Base-by-base conservation (phyloP, 179 eudicot species). In the Vitellaria paradoxa region DNA sequence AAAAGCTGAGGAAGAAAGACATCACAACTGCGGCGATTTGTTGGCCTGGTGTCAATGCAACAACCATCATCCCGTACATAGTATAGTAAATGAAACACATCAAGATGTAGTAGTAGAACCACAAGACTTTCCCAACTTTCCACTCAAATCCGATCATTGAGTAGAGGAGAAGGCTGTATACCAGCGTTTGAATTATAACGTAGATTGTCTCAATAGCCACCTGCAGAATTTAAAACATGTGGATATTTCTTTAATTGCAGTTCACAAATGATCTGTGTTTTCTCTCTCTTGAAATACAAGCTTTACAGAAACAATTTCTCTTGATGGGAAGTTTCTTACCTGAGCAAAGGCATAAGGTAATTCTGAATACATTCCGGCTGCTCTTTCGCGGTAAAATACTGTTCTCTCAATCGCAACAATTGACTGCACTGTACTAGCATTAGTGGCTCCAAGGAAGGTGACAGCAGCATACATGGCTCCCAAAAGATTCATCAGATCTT, bases 331-430 rank as follows among this genome's bases (percentile, higher is more conserved):
- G 65, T 17, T 12, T 15, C 10, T 78, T 83, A 93, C 97, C 90
- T 92, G 97, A 78, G 93, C 92, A 56, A 93, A 78, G 7, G 98
- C 97, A 67, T 87, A 92, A 52, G 98, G 97, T 63, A 92, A 70
- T 9, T 89, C 37, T n/a, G 97, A 92, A 70, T 87, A 91, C 97
- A 92, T 90, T 23, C 91, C 91, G 10, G 95, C 93, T 55, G 95
- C 97, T 78, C 85, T 87, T 87, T 93, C 98, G 12, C 98, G 98
- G 80, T 93, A 92, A 73, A 90, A 93, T 2, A 92, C 97, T 13
- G 91, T 90, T 81, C 98, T 88, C 78, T 91, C 97, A 23, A 87
- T 77, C 15, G 89, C 84, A 53, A 92, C 89, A 45, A 93, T 82
- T 57, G 89, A 80, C 73, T 92, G 97, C 21, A 93, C 93, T 1